Conservation (phyloP, 2,329 filamentous ascomycete species). For the Colletotrichum graminicola region DNA sequence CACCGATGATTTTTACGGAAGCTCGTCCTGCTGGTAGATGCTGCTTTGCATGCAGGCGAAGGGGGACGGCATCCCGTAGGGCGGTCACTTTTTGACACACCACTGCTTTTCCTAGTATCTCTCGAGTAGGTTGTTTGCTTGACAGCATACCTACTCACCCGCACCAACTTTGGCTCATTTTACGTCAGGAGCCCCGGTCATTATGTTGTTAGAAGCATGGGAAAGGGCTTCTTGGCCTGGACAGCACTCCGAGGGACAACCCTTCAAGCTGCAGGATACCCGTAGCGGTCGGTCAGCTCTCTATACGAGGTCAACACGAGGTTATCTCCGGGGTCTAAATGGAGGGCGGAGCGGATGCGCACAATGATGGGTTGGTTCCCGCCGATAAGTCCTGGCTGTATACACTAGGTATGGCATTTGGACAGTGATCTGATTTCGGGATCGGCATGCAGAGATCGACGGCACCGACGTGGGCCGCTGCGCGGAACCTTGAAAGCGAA, state of each 20-base stretch:
- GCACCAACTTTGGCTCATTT: background rate
- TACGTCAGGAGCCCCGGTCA: too few relatives aligned
- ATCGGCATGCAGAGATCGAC: conserved; percentile 37
- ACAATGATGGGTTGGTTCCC: background rate
- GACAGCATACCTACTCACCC: background rate
- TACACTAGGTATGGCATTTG: background rate
- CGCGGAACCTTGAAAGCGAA: background rate
- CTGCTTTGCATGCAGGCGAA: background rate
- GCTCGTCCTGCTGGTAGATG: background rate
- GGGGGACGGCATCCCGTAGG: background rate
- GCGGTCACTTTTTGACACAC: background rate
- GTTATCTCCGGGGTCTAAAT: background rate
- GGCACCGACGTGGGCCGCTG: conserved; percentile 27
- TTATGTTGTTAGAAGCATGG: background rate
- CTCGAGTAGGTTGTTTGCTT: background rate
- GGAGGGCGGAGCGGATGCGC: conserved; percentile 2
- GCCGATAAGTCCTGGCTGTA: background rate
- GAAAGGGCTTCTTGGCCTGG: background rate
- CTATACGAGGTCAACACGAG: background rate
- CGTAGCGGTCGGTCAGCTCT: background rate
- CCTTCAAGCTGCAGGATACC: background rate
- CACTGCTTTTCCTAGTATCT: background rate
- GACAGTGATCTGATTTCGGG: conserved; percentile 22
- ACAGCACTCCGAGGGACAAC: background rate
- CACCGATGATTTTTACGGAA: background rate